Percentiles rank a stretch among this genome's conserved stretches.
Evolutionary conservation across 257 asterid species (phyloP).

Genomic region (Nicotiana obtusifolia): DNA sequence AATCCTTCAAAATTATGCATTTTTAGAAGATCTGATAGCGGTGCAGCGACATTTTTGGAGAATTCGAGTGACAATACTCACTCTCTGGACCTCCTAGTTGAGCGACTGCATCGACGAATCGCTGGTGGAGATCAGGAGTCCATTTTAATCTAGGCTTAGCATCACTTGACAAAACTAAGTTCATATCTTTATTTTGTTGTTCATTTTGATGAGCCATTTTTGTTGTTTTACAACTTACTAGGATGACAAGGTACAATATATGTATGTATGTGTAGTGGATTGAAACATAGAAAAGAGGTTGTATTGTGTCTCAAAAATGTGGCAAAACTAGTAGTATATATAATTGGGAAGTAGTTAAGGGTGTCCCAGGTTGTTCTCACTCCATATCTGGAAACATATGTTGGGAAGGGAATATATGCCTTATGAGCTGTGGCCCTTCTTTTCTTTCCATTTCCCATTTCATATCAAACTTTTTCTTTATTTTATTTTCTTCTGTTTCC

Average conservation of each 20-base stretch:
- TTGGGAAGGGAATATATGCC: slow-evolving; percentile 74
- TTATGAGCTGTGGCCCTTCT: slow-evolving; percentile 49
- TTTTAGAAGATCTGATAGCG: background rate
- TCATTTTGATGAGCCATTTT: slow-evolving; percentile 47
- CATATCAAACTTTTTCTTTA: slow-evolving; percentile 30
- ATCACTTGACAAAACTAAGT: slow-evolving; percentile 65
- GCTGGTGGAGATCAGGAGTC: slow-evolving; percentile 80
- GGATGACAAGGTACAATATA: slow-evolving; percentile 4
- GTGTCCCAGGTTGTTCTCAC: slow-evolving; percentile 63
- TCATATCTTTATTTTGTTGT: slow-evolving; percentile 47
- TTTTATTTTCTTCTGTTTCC: background rate
- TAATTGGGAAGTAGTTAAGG: slow-evolving; percentile 53
- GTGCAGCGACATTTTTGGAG: background rate
- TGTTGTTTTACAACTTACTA: background rate
- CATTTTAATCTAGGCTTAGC: slow-evolving; percentile 91
- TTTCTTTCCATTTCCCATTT: slow-evolving; percentile 63
- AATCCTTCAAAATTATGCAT: too few species aligned
- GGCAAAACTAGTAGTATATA: slow-evolving; percentile 41
- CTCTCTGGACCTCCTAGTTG: slow-evolving; percentile 90
- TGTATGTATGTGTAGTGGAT: background rate
- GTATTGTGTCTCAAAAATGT: slow-evolving; percentile 26
- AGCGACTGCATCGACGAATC: slow-evolving; percentile 57
- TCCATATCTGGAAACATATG: slow-evolving; percentile 84
- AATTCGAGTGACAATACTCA: slow-evolving; percentile 25
- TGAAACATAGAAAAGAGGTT: slow-evolving; percentile 21